Conservation (phyloP, 352 stramenopile species). For the Stephanocyclus meneghinianus region DNA sequence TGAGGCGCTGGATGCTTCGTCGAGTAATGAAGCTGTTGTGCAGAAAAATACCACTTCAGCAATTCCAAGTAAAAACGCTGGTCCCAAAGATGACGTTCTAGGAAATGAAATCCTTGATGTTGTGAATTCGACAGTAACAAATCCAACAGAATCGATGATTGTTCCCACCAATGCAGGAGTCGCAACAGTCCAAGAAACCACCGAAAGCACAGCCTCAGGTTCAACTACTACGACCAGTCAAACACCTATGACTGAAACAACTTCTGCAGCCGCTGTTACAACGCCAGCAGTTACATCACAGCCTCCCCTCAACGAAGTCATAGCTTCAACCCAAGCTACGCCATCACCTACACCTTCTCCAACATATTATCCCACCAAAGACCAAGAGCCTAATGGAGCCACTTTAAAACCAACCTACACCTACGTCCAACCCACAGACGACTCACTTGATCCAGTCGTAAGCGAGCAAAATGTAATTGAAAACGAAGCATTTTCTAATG, state of each 20-base stretch:
- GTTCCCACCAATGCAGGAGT: not conserved
- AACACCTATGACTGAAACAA: not conserved
- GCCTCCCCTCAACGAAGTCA: not conserved
- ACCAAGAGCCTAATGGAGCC: not conserved
- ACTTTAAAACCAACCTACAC: not conserved
- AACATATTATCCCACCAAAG: constrained; percentile 1
- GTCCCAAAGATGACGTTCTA: not conserved
- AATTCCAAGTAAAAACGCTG: not conserved
- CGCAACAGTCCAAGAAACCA: not conserved
- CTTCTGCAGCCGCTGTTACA: not conserved
- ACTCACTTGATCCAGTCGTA: constrained; percentile 16
- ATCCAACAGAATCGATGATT: not conserved
- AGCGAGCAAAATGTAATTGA: constrained; percentile 20
- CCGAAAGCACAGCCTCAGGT: not conserved
- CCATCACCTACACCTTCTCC: not conserved
- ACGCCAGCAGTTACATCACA: not conserved
- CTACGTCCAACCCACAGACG: constrained; percentile 3
- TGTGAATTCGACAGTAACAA: not conserved
- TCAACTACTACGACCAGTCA: not conserved
- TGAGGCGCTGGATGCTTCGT: not conserved
- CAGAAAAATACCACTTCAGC: not conserved
- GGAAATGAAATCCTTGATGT: not conserved
- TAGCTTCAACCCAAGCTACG: not conserved
- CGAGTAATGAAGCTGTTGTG: not conserved
- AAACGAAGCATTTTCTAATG: constrained; percentile 36